These are phyloP conservation scores for Echria macrotheca DNA, from an alignment of 495 filamentous ascomycete genomes.

Conservation along the genomic window DNA sequence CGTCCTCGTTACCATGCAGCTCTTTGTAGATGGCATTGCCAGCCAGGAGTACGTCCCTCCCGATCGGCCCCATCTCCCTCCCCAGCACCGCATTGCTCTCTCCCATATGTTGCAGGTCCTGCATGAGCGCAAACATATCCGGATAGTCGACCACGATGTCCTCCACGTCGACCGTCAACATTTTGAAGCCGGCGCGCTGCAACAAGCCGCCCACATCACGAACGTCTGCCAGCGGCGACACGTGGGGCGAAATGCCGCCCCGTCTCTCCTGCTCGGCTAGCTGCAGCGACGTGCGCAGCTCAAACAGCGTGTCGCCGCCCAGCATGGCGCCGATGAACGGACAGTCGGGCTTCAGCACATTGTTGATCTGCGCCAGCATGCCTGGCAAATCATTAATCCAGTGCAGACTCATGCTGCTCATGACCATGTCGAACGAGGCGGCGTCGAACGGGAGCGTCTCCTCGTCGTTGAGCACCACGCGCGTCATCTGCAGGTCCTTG, in stretches of 20 bases:
- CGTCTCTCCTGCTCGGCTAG: slow-evolving; percentile 83
- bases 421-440: slow-evolving; percentile 79
- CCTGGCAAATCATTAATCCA: slow-evolving; percentile 97
- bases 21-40: slow-evolving; percentile 83
- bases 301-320: slow-evolving; percentile 89
- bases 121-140: slow-evolving; percentile 85
- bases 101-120: slow-evolving; percentile 90
- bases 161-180: slow-evolving; percentile 95
- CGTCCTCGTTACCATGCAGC: slow-evolving; percentile 67
- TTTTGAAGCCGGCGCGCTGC: slow-evolving; percentile 82
- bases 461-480: slow-evolving; percentile 67
- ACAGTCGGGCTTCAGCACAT: slow-evolving; percentile 78
- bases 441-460: slow-evolving; percentile 67
- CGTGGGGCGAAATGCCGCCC: slow-evolving; percentile 81
- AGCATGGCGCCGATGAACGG: slow-evolving; percentile 96
- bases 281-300: slow-evolving; percentile 90
- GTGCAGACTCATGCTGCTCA: slow-evolving; percentile 83
- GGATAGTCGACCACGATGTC: slow-evolving; percentile 96
- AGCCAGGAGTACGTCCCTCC: slow-evolving; percentile 79
- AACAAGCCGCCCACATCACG: slow-evolving; percentile 85
- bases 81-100: slow-evolving; percentile 82
- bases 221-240: slow-evolving; percentile 87
- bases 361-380: slow-evolving; percentile 72
- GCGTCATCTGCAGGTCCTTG: slow-evolving; percentile 63
- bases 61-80: slow-evolving; percentile 68